Base-by-base conservation (phyloP, 2,329 filamentous ascomycete genomes). In the Monosporascus sp. region DNA sequence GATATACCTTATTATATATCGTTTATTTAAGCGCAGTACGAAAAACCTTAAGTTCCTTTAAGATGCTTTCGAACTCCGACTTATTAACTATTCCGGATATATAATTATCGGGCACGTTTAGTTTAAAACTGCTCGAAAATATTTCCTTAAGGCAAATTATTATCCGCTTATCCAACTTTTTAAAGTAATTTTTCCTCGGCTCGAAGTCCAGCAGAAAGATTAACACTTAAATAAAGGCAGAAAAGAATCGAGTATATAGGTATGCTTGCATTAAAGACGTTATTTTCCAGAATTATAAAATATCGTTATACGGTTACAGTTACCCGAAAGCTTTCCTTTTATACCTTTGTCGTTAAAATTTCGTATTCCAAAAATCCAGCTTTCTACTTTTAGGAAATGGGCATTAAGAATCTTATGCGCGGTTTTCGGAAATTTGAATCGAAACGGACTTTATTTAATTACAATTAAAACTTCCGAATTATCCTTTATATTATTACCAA, bases 41-140 rank as follows among this genome's bases (percentile, higher is more conserved):
- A 40, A 4, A 17, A 4, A 40, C 2, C 2, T 2, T 2, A 2
- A 40, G 2, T 1, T 40, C 1, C 1, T 9, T 17, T 40, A n/a
- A n/a, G 2, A 40, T 40, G 3, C 2, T 9, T 9, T 17, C 8
- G 6, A 40, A 19, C 3, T 40, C 3, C 3, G 16, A 17, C 3
- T 40, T 9, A 40, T 19, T 40, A 40, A 40, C 4, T 3, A 40
- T 9, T 9, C 16, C 37, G 37, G 16, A 9, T 17, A n/a, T 40
- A 7, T 40, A 5, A 9, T 40, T 40, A 7, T 40, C 16, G 16
- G 37, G 16, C 2, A 19, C 8, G 1, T 40, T 3, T 40, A 4
- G 16, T 19, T 40, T 9, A 19, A 40, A 40, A 1, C 4, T 19
- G 3, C 1, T 8, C 2, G 3, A 40, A 4, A 40, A 40, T 7